Base-by-base conservation (phyloP, 2,329 filamentous ascomycete genomes). In the Hirsutella rhossiliensis region DNA sequence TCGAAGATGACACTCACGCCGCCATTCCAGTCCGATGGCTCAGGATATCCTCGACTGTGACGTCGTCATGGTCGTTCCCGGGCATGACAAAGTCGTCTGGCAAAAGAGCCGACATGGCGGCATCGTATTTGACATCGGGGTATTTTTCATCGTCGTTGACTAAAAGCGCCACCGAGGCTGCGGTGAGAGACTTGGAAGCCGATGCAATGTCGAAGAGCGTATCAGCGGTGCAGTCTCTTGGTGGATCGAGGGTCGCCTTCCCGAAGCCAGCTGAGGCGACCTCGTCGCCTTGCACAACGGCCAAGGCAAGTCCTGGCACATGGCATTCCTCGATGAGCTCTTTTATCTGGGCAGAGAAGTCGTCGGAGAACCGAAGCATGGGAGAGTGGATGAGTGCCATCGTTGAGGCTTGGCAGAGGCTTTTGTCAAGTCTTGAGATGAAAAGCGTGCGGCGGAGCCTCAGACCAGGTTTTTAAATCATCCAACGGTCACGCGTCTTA, bases 131-230 rank as follows among this genome's bases (percentile, higher is more conserved):
- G 7, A 58, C 46, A 1, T 53, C 47, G 0, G 54, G 55, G 17
- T 48, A 48, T 3, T 49, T 45, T 2, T 54, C 44, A 38, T 52
- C 45, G 30, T 54, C 54, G 2, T 48, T 43, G 12, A 56, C 48
- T 6, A 58, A 43, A 13, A 58, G 41, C 8, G 48, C 56, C 11
- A 57, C 48, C 1, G 56, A 46, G 0, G 52, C 55, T 2, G 54
- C 56, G 1, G 55, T 58, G 38, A 58, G 47, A 3, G 52, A 56
- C 38, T 57, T 58, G 18, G 54, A 50, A 6, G 48, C 47, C 0
- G 56, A 58, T 5, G 52, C 56, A 41, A 58, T 48, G 39, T 57
- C 54, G 28, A 58, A 57, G 7, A 58, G 47, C 28, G 54, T 57
- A 20, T 58, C 52, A 0, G 54, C 31, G 0, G 54, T 57, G 31